Evolutionary conservation across 495 filamentous ascomycete species (phyloP).

Genomic region (Hypoxylon lienhwacheense): DNA sequence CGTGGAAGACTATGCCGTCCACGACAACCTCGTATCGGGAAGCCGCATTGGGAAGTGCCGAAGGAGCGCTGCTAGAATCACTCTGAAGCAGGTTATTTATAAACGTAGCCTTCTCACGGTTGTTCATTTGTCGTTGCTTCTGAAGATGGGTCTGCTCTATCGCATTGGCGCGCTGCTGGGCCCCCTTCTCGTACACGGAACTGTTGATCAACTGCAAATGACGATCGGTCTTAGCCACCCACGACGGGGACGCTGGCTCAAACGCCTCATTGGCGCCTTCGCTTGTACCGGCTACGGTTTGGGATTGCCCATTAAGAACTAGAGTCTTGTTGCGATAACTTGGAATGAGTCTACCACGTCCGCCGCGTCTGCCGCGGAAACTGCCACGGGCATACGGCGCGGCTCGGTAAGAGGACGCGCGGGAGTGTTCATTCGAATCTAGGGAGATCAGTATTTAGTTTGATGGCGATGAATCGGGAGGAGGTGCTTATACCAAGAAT

Average conservation of each 20-base stretch:
- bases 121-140: constrained; percentile 60
- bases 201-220: constrained; percentile 90
- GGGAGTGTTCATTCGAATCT: constrained; percentile 14
- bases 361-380: constrained; percentile 49
- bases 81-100: constrained; percentile 44
- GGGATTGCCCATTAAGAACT: constrained; percentile 61
- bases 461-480: not conserved
- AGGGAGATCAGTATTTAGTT: constrained; percentile 24
- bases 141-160: constrained; percentile 70
- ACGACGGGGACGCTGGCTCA: constrained; percentile 53
- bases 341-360: constrained; percentile 48
- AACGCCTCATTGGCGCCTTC: constrained; percentile 31
- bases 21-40: constrained; percentile 68
- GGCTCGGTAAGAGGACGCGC: constrained; percentile 32
- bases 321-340: constrained; percentile 72
- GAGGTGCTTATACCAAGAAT: constrained; percentile 14
- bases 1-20: constrained; percentile 74
- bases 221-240: constrained; percentile 79
- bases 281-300: constrained; percentile 35
- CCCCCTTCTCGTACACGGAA: constrained; percentile 75
- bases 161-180: constrained; percentile 68
- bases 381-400: constrained; percentile 46
- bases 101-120: constrained; percentile 64
- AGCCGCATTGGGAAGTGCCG: constrained; percentile 39
- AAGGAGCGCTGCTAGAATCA: constrained; percentile 39